Conservation (phyloP, 1,139 yeast species). For the Nadsonia commutata region DNA sequence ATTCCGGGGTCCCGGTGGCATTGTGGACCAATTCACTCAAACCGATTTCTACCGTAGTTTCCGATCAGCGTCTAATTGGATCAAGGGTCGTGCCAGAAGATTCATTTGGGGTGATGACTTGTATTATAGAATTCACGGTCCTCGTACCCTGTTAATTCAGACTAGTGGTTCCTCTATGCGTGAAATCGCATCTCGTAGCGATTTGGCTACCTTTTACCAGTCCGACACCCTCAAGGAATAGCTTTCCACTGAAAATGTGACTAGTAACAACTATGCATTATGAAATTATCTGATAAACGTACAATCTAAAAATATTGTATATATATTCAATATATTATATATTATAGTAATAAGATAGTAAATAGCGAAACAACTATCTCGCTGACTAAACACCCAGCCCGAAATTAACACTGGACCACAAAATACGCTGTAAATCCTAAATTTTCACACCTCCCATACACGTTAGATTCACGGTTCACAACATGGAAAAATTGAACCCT, state of each 20-base stretch:
- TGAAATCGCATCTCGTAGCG: conserved; percentile 4
- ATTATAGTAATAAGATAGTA: too few species aligned
- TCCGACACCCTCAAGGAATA: not conserved
- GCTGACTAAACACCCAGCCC: too few species aligned
- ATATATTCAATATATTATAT: too few species aligned
- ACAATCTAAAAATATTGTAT: too few species aligned
- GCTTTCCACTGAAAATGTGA: too few species aligned
- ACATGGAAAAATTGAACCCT: not conserved
- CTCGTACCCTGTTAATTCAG: conserved; percentile 6
- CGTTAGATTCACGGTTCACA: not conserved
- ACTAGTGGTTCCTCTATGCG: conserved; percentile 4
- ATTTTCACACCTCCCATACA: not conserved
- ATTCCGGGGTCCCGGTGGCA: conserved; percentile 3
- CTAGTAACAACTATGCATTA: too few species aligned
- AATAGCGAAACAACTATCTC: too few species aligned
- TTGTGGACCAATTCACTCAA: conserved; percentile 5
- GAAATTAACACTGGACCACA: not conserved
- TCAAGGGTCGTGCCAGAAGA: conserved; percentile 5
- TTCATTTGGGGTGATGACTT: conserved; percentile 1
- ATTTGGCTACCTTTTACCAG: conserved; percentile 3
- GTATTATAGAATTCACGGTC: conserved; percentile 4
- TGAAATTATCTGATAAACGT: too few species aligned
- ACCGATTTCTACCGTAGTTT: conserved; percentile 4
- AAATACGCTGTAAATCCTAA: not conserved
- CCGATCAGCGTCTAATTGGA: conserved; percentile 4